These are phyloP conservation scores for Penicillium pancosmium DNA, from an alignment of 495 filamentous ascomycete genomes.

Conservation along the genomic window DNA sequence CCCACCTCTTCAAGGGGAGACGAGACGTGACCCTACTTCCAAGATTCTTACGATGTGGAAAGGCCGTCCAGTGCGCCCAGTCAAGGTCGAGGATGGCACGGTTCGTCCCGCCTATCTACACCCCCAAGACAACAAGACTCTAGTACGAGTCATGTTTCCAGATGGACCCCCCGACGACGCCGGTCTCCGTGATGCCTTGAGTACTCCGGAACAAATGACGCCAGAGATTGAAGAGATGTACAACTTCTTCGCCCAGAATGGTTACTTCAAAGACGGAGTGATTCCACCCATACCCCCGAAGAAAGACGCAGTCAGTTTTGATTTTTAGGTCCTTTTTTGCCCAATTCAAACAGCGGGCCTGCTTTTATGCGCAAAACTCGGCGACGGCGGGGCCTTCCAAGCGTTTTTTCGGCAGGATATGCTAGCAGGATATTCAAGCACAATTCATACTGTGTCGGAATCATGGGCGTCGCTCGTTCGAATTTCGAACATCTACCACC, in stretches of 20 bases:
- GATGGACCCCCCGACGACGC: slow-evolving; percentile 64
- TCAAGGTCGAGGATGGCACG: slow-evolving; percentile 35
- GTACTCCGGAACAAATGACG: slow-evolving; percentile 43
- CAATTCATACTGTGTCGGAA: no score
- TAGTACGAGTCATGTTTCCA: slow-evolving; percentile 67
- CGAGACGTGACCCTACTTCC: slow-evolving; percentile 37
- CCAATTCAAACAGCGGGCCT: neutral
- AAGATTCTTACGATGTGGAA: slow-evolving; percentile 53
- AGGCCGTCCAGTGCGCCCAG: slow-evolving; percentile 56
- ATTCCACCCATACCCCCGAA: slow-evolving; percentile 74
- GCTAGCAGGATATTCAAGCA: no score
- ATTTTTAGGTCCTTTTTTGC: slow-evolving; percentile 43
- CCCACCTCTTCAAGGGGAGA: slow-evolving; percentile 42
- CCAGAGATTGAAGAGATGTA: slow-evolving; percentile 60
- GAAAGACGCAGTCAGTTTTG: slow-evolving; percentile 71
- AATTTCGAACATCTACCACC: no score
- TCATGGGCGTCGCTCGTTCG: no score
- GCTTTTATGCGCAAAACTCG: no score
- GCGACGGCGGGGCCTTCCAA: no score
- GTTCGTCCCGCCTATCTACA: slow-evolving; percentile 50
- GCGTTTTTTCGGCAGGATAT: no score
- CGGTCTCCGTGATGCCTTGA: slow-evolving; percentile 41
- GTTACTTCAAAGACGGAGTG: slow-evolving; percentile 61
- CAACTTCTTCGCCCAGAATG: slow-evolving; percentile 58
- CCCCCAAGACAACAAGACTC: slow-evolving; percentile 48